Evolutionary conservation across 371 early-diverging fungal species (phyloP).

Genomic region (Mortierella sp.): DNA sequence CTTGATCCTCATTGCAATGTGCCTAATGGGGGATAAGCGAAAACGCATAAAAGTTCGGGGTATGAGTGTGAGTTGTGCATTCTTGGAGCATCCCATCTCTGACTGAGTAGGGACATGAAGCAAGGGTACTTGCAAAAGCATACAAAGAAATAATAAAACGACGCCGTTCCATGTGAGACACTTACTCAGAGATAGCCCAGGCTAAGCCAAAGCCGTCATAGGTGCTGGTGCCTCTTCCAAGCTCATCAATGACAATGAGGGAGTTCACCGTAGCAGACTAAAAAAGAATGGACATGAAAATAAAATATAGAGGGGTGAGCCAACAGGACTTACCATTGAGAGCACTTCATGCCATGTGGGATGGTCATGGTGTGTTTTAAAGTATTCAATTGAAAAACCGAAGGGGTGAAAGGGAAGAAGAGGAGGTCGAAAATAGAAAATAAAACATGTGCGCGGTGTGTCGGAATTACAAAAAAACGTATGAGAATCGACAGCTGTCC

Average conservation of each 20-base stretch:
- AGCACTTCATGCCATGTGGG: conserved; percentile 32
- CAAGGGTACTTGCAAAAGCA: neutral
- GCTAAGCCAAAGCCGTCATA: conserved; percentile 99
- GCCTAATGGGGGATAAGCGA: conserved; percentile 59
- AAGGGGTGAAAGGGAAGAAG: neutral
- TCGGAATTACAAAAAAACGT: conserved; percentile 13
- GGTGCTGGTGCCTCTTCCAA: conserved; percentile 99
- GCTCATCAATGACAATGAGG: conserved; percentile 98
- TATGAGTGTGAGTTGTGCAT: conserved; percentile 12
- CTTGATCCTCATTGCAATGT: conserved; percentile 84
- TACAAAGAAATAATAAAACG: conserved; percentile 10
- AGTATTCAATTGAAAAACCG: neutral
- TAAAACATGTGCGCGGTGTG: conserved; percentile 3
- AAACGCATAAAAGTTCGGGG: neutral
- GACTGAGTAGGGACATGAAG: neutral
- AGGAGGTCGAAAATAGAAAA: conserved; percentile 24
- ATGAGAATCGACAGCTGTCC: neutral
- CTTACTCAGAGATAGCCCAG: conserved; percentile 96
- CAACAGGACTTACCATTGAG: conserved; percentile 15
- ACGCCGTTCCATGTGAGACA: conserved; percentile 12
- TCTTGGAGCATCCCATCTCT: neutral
- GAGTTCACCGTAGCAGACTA: conserved; percentile 88
- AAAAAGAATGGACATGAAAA: conserved; percentile 2
- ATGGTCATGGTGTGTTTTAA: neutral
- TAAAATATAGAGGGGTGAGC: conserved; percentile 10